These are phyloP conservation scores for Dictyophora rubrovolvata DNA, from an alignment of 768 basidiomycete species.

Conservation along the genomic window DNA sequence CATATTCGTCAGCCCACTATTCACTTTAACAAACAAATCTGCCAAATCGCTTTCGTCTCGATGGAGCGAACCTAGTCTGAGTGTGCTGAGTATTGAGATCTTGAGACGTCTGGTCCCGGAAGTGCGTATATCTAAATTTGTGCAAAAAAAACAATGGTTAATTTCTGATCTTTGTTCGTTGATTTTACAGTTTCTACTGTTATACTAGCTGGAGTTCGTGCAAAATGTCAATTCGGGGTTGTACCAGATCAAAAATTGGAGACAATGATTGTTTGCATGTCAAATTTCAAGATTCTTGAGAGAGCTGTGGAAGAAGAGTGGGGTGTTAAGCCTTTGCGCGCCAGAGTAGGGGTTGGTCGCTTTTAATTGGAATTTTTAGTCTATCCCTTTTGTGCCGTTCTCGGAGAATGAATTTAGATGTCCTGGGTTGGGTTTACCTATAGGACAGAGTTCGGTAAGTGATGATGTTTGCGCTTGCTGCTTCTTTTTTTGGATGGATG, in stretches of 20 bases:
- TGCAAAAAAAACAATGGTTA: background rate
- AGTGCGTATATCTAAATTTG: slow-evolving; percentile 33
- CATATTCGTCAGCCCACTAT: slow-evolving; percentile 63
- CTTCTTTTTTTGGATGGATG: background rate
- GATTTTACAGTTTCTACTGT: slow-evolving; percentile 60
- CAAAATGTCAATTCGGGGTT: slow-evolving; percentile 83
- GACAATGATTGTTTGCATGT: slow-evolving; percentile 53
- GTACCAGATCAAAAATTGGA: slow-evolving; percentile 88
- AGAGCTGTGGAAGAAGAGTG: slow-evolving; percentile 77
- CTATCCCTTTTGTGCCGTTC: slow-evolving; percentile 88
- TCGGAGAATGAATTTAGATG: slow-evolving; percentile 88
- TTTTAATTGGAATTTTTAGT: slow-evolving; percentile 35
- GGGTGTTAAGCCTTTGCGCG: slow-evolving; percentile 75
- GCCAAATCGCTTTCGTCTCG: slow-evolving; percentile 61
- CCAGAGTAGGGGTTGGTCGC: slow-evolving; percentile 67
- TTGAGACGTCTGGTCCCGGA: slow-evolving; percentile 72
- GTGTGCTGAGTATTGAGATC: slow-evolving; percentile 52
- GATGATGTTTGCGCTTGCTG: background rate
- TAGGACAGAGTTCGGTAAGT: slow-evolving; percentile 82
- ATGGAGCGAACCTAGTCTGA: slow-evolving; percentile 88
- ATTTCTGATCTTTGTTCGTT: background rate
- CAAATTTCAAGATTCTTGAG: slow-evolving; percentile 81
- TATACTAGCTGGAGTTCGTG: slow-evolving; percentile 76
- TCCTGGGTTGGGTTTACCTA: slow-evolving; percentile 83
- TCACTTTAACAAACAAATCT: slow-evolving; percentile 56